Evolutionary conservation across 2,329 filamentous ascomycete genomes (phyloP).

Genomic region (Colletotrichum cereale): DNA sequence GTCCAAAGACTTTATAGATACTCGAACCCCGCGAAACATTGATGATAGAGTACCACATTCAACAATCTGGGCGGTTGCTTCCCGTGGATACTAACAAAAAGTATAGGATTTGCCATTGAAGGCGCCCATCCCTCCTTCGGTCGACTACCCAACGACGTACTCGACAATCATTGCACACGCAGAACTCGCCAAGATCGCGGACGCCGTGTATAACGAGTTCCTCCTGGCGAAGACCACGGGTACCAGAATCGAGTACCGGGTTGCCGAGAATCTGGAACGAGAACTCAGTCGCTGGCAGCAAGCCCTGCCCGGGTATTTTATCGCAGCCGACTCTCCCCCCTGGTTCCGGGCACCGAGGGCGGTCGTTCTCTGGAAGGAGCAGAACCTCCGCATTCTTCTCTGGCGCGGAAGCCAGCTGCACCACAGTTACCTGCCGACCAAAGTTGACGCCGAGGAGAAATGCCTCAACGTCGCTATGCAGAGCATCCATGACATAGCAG

Average conservation of each 20-base stretch:
- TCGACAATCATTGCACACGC: constrained; percentile 57
- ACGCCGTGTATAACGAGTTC: constrained; percentile 56
- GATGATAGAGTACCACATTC: constrained; percentile 53
- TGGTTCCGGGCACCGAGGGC: constrained; percentile 53
- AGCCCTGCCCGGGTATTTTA: constrained; percentile 51
- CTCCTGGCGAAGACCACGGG: constrained; percentile 53
- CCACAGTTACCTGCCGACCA: constrained; percentile 48
- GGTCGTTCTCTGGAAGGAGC: constrained; percentile 56
- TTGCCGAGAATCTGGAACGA: constrained; percentile 54
- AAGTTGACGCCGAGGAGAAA: constrained; percentile 46
- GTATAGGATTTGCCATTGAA: constrained; percentile 31
- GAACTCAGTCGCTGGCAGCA: constrained; percentile 51
- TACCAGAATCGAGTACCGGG: constrained; percentile 50
- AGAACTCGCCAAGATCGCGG: constrained; percentile 55
- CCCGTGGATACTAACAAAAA: neutral
- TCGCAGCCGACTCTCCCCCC: constrained; percentile 44
- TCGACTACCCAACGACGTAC: constrained; percentile 53
- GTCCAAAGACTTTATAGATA: constrained; percentile 57
- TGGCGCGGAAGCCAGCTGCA: constrained; percentile 53
- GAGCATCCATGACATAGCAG: constrained; percentile 52
- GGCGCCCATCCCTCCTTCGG: constrained; percentile 40
- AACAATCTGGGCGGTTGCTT: neutral
- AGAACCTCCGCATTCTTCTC: constrained; percentile 58
- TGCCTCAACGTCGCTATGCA: constrained; percentile 54
- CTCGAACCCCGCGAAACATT: constrained; percentile 57